phyloP scores from a whole-genome alignment of 148 eudicot genomes.

The Vaccinium myrtillus region DNA sequence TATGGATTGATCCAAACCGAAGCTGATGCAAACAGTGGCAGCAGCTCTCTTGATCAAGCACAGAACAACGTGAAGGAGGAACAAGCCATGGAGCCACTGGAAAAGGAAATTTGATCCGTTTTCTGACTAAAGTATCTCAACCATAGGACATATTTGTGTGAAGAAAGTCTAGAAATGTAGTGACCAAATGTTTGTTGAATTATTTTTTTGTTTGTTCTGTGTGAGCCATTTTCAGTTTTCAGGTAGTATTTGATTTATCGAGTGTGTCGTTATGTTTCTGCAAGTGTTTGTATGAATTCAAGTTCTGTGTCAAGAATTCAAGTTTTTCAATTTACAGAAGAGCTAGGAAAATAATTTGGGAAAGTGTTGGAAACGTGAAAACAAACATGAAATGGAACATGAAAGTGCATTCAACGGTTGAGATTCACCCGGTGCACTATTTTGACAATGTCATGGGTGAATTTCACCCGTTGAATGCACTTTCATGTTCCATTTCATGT shows the following conservation, averaged over 20 bases:
- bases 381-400: no score
- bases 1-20: slow-evolving; percentile 38
- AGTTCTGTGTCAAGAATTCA: neutral
- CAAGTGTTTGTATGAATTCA: neutral
- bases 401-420: no score
- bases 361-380: no score
- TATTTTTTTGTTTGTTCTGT: neutral
- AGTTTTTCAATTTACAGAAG: neutral
- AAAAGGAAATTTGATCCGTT: neutral
- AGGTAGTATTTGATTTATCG: neutral
- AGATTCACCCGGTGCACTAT: no score
- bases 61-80: neutral
- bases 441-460: no score
- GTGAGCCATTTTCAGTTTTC: neutral
- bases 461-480: no score
- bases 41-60: neutral
- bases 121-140: neutral
- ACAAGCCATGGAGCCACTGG: neutral
- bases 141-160: neutral
- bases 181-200: neutral
- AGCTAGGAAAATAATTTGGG: neutral
- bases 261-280: neutral
- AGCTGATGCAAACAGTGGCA: slow-evolving; percentile 3
- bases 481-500: no score
- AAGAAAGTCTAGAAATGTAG: neutral